phyloP scores from a whole-genome alignment of 2,329 filamentous ascomycete species.

The Myriangium duriaei region DNA sequence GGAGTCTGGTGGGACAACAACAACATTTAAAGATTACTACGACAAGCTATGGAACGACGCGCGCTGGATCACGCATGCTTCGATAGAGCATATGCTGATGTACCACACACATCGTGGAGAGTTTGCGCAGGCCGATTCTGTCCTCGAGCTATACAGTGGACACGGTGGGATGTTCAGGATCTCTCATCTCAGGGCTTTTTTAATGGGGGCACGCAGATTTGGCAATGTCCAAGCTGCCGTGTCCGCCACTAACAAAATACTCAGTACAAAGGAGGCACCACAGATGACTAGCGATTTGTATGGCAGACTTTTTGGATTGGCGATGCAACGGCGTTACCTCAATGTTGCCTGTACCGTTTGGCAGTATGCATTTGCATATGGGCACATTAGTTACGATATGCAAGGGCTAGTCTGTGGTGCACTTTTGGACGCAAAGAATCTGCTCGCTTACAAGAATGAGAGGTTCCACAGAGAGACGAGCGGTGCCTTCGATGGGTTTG shows the following conservation, averaged over 20 bases:
- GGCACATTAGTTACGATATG: conserved; percentile 13
- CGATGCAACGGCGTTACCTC: conserved; percentile 15
- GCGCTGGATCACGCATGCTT: conserved; percentile 16
- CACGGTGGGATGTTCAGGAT: conserved; percentile 12
- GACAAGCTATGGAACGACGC: conserved; percentile 12
- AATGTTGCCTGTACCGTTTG: conserved; percentile 23
- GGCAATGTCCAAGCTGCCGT: not conserved
- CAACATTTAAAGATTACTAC: conserved; percentile 14
- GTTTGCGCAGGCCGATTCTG: conserved; percentile 14
- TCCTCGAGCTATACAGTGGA: conserved; percentile 15
- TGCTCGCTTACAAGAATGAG: too few species aligned
- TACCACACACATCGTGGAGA: conserved; percentile 12
- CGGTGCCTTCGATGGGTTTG: too few species aligned
- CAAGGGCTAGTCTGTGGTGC: not conserved
- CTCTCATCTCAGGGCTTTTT: conserved; percentile 2
- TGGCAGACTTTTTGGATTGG: conserved; percentile 16
- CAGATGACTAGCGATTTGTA: conserved; percentile 11
- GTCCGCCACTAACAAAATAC: not conserved
- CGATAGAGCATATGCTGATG: conserved; percentile 16
- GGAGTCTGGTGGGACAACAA: conserved; percentile 6
- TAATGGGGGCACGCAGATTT: not conserved
- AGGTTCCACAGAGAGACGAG: too few species aligned
- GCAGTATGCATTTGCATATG: conserved; percentile 21
- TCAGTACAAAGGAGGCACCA: conserved; percentile 1
- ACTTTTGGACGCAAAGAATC: too few species aligned